Percentiles rank a stretch among this genome's conserved stretches.
phyloP scores from a whole-genome alignment of 2,329 filamentous ascomycete genomes.

The Chrysoporthe austroafricana region DNA sequence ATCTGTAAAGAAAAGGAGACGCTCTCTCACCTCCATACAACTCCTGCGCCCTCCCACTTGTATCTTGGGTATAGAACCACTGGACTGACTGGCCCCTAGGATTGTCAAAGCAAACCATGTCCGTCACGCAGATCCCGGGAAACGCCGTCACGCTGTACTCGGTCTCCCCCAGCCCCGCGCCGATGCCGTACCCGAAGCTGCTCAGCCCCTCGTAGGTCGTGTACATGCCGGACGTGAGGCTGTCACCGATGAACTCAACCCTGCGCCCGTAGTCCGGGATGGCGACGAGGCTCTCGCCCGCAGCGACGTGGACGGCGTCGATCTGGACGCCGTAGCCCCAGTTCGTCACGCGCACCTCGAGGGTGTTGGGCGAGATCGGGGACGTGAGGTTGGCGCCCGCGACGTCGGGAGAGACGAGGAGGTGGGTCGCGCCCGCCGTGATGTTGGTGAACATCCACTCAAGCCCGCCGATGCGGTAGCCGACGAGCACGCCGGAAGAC shows the following conservation, averaged over 20 bases:
- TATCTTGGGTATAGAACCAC: slow-evolving; percentile 62
- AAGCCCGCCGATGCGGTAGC: slow-evolving; percentile 60
- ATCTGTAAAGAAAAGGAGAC: not conserved
- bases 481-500: slow-evolving; percentile 54
- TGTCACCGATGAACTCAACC: slow-evolving; percentile 51
- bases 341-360: slow-evolving; percentile 64
- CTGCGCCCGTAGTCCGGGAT: slow-evolving; percentile 41
- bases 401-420: slow-evolving; percentile 53
- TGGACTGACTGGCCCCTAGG: slow-evolving; percentile 55
- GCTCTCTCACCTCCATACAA: slow-evolving; percentile 47
- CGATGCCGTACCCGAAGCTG: slow-evolving; percentile 59
- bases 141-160: slow-evolving; percentile 63
- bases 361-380: slow-evolving; percentile 49
- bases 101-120: slow-evolving; percentile 60
- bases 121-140: slow-evolving; percentile 60
- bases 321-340: slow-evolving; percentile 65
- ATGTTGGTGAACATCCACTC: slow-evolving; percentile 67
- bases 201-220: slow-evolving; percentile 62
- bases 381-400: slow-evolving; percentile 48
- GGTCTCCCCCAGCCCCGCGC: slow-evolving; percentile 59
- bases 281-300: slow-evolving; percentile 49
- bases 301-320: slow-evolving; percentile 52
- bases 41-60: slow-evolving; percentile 47
- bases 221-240: slow-evolving; percentile 59
- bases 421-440: slow-evolving; percentile 58